These are phyloP conservation scores for Kingdonia uniflora DNA, from an alignment of 164 flowering plant species.

Conservation along the genomic window DNA sequence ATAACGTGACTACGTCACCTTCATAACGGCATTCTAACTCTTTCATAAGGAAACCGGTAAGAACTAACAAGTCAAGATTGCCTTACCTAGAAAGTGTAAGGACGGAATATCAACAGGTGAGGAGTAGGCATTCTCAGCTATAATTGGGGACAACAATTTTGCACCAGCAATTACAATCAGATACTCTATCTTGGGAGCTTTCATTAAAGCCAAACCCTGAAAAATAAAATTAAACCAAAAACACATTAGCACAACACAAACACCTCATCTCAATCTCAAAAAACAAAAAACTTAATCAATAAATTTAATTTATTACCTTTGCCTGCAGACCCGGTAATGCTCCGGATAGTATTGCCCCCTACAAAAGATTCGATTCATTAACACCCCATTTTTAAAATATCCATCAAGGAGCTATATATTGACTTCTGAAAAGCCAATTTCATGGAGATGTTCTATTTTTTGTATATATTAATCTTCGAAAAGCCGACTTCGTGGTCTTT, in stretches of 20 bases:
- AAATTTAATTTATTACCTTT: constrained; percentile 20
- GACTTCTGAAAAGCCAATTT: no score
- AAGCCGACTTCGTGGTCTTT: no score
- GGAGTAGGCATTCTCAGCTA: constrained; percentile 44
- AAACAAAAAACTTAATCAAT: not conserved
- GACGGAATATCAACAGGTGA: constrained; percentile 32
- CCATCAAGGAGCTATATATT: no score
- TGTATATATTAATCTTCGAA: no score
- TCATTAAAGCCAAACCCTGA: constrained; percentile 53
- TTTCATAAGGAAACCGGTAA: not conserved
- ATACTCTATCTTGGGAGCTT: constrained; percentile 51
- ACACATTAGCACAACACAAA: not conserved
- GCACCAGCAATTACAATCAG: constrained; percentile 55
- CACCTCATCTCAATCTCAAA: not conserved
- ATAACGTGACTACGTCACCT: no score
- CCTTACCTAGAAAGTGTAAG: constrained; percentile 58
- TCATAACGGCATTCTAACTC: not conserved
- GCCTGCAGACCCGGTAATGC: constrained; percentile 70
- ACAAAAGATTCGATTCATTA: not conserved
- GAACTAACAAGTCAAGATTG: not conserved
- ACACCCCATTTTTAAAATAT: no score
- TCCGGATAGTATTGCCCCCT: constrained; percentile 78
- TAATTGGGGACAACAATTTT: constrained; percentile 16
- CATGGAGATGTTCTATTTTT: no score
- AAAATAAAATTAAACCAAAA: not conserved